These are phyloP conservation scores for Tetrastigma voinierianum DNA, from an alignment of 164 flowering plant species.

Conservation along the genomic window DNA sequence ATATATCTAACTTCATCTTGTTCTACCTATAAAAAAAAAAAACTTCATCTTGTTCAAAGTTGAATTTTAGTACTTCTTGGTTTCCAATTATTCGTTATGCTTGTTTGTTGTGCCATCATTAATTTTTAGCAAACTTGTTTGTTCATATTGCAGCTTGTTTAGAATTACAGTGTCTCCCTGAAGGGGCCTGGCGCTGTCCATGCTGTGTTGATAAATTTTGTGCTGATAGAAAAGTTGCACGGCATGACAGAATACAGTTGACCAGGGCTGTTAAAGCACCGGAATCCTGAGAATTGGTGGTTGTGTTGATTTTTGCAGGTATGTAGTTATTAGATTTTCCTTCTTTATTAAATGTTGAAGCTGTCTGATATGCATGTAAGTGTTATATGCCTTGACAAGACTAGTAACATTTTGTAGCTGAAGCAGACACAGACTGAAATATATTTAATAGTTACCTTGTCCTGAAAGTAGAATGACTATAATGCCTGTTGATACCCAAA, in stretches of 20 bases:
- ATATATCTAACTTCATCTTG: too few relatives aligned
- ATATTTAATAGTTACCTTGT: too few relatives aligned
- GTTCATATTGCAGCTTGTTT: conserved; percentile 63
- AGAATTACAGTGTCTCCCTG: conserved; percentile 44
- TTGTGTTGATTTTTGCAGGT: conserved; percentile 96
- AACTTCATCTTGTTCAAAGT: too few relatives aligned
- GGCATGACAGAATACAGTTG: conserved; percentile 54
- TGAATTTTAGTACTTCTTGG: background rate
- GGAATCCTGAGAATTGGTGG: conserved; percentile 73
- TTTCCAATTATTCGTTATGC: background rate
- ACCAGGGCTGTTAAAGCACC: conserved; percentile 71
- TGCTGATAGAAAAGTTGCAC: conserved; percentile 25
- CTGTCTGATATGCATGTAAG: too few relatives aligned
- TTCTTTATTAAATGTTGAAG: background rate
- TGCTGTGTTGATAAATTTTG: conserved; percentile 55
- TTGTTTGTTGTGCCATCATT: background rate
- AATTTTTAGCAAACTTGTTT: conserved; percentile 2
- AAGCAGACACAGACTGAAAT: too few relatives aligned
- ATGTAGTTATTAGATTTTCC: background rate
- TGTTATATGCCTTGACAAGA: background rate
- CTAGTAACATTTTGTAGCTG: too few relatives aligned
- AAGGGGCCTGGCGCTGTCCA: conserved; percentile 62
- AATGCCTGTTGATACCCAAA: too few relatives aligned
- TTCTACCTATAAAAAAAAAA: too few relatives aligned
- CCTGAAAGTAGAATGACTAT: too few relatives aligned